Evolutionary conservation across 768 basidiomycete species (phyloP).

Genomic region (Royoungia palumana): DNA sequence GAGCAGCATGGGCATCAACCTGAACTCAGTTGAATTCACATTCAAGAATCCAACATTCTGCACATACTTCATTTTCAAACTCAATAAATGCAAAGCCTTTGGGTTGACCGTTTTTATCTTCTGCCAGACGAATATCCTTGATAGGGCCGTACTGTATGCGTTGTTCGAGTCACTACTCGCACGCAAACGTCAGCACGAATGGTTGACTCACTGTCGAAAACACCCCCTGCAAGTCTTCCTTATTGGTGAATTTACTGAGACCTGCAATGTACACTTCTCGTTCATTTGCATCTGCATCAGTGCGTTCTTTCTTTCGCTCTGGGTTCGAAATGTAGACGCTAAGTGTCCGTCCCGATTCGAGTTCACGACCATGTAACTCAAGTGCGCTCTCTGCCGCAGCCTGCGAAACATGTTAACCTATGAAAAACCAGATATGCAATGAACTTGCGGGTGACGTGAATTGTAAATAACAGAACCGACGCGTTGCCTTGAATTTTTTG

Average conservation of each 20-base stretch:
- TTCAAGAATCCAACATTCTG: background rate
- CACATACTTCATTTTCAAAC: slow-evolving; percentile 71
- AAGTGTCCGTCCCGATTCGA: slow-evolving; percentile 64
- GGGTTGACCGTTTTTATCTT: slow-evolving; percentile 63
- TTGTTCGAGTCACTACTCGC: slow-evolving; percentile 3
- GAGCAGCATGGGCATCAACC: slow-evolving; percentile 67
- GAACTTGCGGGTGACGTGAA: slow-evolving; percentile 74
- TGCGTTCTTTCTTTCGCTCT: slow-evolving; percentile 82
- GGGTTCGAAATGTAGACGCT: slow-evolving; percentile 90
- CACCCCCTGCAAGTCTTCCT: slow-evolving; percentile 72
- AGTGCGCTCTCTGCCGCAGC: slow-evolving; percentile 70
- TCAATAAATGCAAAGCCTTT: slow-evolving; percentile 94
- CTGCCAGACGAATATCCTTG: slow-evolving; percentile 76
- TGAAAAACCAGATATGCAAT: background rate
- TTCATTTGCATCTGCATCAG: slow-evolving; percentile 81
- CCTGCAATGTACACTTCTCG: slow-evolving; percentile 88
- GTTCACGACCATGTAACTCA: slow-evolving; percentile 73
- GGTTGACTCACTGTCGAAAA: slow-evolving; percentile 63
- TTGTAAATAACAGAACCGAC: slow-evolving; percentile 94
- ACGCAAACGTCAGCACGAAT: background rate
- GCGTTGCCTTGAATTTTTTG: slow-evolving; percentile 88
- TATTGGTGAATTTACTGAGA: slow-evolving; percentile 71
- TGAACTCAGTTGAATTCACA: slow-evolving; percentile 28
- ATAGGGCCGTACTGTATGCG: slow-evolving; percentile 68
- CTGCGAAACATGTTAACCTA: slow-evolving; percentile 32